Evolutionary conservation across 257 asterid genomes (phyloP).

Genomic region (Prunella vulgaris): DNA sequence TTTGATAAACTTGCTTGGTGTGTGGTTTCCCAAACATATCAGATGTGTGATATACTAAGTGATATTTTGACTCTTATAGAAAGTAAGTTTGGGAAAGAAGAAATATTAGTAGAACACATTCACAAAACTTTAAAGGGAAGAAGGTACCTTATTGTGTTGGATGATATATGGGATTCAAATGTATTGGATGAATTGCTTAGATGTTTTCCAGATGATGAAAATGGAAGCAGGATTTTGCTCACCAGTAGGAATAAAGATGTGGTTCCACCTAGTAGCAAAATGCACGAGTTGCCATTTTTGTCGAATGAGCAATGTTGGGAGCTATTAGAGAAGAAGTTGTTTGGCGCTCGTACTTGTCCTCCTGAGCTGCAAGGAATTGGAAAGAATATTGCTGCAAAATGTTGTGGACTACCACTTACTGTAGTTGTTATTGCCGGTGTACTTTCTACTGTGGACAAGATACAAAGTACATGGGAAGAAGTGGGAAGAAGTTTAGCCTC

Average conservation of each 20-base stretch:
- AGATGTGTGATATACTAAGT: slow-evolving; percentile 10
- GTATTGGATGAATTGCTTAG: slow-evolving; percentile 20
- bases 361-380: slow-evolving; percentile 12
- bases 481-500: slow-evolving; percentile 20
- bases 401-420: slow-evolving; percentile 36
- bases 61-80: slow-evolving; percentile 1
- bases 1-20: slow-evolving; percentile 26
- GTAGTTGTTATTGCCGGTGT: slow-evolving; percentile 39
- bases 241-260: slow-evolving; percentile 24
- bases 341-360: slow-evolving; percentile 19
- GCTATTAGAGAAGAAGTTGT: slow-evolving; percentile 29
- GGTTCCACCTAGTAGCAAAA: slow-evolving; percentile 1
- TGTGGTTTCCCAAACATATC: slow-evolving; percentile 26
- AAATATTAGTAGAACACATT: slow-evolving; percentile 5
- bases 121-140: slow-evolving; percentile 17
- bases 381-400: slow-evolving; percentile 19
- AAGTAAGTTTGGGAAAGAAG: not conserved
- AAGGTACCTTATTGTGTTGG: slow-evolving; percentile 34
- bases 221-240: slow-evolving; percentile 37
- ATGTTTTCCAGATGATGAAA: slow-evolving; percentile 13
- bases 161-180: slow-evolving; percentile 36
- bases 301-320: slow-evolving; percentile 28
- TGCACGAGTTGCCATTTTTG: slow-evolving; percentile 6
- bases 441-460: slow-evolving; percentile 14
- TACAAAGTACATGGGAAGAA: slow-evolving; percentile 20